phyloP scores from a whole-genome alignment of 306 rosid genomes.

The Cucumis hystrix region DNA sequence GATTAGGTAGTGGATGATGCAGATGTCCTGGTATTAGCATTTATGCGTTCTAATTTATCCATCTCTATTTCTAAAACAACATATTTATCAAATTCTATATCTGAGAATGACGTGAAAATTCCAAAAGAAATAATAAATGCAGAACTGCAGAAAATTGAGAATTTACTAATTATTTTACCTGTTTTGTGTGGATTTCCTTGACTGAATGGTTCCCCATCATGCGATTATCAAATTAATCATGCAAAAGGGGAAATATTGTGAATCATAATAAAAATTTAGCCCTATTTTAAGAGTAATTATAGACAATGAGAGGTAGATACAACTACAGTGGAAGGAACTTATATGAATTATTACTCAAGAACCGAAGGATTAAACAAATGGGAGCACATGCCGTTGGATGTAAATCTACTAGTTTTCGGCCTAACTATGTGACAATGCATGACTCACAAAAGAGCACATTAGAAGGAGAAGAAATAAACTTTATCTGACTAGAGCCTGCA shows the following conservation, averaged over 20 bases:
- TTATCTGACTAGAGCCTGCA: neutral
- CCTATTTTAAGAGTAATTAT: neutral
- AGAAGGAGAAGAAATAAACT: neutral
- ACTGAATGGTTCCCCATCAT: conserved; percentile 34
- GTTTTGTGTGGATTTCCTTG: conserved; percentile 64
- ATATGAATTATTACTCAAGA: neutral
- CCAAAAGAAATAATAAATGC: neutral
- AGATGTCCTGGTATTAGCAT: neutral
- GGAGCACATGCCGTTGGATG: neutral
- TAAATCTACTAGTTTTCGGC: neutral
- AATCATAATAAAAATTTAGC: conserved; percentile 20
- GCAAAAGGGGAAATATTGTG: conserved; percentile 25
- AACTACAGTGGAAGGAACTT: neutral
- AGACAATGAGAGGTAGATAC: neutral
- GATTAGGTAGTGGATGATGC: neutral
- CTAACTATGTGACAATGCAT: neutral
- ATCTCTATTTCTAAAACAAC: neutral
- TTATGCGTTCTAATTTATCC: neutral
- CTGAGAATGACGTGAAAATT: neutral
- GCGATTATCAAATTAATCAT: conserved; percentile 14
- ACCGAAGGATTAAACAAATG: neutral
- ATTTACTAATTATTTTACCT: conserved; percentile 24
- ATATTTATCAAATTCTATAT: neutral
- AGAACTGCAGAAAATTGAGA: neutral
- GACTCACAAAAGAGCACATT: neutral